These are phyloP conservation scores for Apiospora koreana DNA, from an alignment of 2,329 filamentous ascomycete genomes.

Conservation along the genomic window DNA sequence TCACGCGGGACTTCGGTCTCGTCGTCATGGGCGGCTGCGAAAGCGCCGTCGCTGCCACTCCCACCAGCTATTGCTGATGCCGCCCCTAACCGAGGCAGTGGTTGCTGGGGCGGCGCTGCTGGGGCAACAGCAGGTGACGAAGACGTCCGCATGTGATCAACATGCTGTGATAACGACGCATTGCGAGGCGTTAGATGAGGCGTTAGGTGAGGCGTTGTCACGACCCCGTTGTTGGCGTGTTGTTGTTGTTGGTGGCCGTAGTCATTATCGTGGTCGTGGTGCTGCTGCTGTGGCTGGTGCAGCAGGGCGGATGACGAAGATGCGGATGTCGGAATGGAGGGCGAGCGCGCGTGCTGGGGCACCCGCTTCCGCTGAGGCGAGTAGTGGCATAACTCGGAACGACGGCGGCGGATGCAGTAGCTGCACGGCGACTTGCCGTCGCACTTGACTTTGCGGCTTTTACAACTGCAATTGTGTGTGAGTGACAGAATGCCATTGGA, in stretches of 20 bases:
- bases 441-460: conserved; percentile 52
- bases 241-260: background rate
- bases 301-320: background rate
- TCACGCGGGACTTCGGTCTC: conserved; percentile 57
- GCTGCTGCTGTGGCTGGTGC: background rate
- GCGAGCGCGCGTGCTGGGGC: background rate
- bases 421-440: conserved; percentile 48
- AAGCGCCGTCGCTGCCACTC: too few relatives aligned
- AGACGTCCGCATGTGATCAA: background rate
- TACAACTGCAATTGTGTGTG: conserved; percentile 36
- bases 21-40: conserved; percentile 39
- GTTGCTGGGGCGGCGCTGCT: background rate
- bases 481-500: background rate
- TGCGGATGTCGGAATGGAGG: conserved; percentile 5
- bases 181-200: background rate
- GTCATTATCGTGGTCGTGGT: background rate
- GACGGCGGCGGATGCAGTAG: conserved; percentile 45
- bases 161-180: background rate
- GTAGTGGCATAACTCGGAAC: conserved; percentile 44
- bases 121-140: background rate
- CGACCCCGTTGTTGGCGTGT: background rate
- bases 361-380: conserved; percentile 42
- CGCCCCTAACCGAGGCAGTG: background rate
- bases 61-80: background rate
- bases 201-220: background rate